Conservation (phyloP, 2,329 filamentous ascomycete species). For the Stachybotrys elegans region DNA sequence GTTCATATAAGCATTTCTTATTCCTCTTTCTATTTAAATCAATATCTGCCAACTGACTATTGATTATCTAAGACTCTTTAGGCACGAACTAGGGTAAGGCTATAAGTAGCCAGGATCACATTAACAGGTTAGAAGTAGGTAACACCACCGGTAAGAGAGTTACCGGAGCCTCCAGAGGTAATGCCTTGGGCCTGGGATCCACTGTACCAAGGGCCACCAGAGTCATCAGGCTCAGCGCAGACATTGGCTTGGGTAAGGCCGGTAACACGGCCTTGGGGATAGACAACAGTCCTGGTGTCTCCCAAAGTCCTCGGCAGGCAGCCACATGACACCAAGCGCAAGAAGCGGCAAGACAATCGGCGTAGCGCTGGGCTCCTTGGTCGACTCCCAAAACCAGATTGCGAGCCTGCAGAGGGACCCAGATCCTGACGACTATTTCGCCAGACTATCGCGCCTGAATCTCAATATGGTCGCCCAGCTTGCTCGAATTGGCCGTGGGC, state of each 20-base stretch:
- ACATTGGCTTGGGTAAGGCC: slow-evolving; percentile 34
- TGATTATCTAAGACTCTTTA: neutral
- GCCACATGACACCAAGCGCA: too few species aligned
- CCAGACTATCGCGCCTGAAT: too few species aligned
- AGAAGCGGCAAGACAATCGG: too few species aligned
- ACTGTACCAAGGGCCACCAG: slow-evolving; percentile 33
- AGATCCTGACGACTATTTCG: too few species aligned
- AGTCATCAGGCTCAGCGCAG: slow-evolving; percentile 36
- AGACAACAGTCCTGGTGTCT: slow-evolving; percentile 16
- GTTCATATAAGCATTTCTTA: too few species aligned
- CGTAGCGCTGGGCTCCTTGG: too few species aligned
- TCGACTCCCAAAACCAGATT: too few species aligned
- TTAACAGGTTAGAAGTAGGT: slow-evolving; percentile 38
- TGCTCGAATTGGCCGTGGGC: too few species aligned
- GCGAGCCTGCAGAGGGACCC: too few species aligned
- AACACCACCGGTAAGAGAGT: slow-evolving; percentile 28
- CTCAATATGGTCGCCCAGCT: too few species aligned
- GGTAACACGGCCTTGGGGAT: slow-evolving; percentile 31
- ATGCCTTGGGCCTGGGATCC: slow-evolving; percentile 36
- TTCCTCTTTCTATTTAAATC: too few species aligned
- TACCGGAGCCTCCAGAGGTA: slow-evolving; percentile 33
- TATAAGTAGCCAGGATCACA: slow-evolving; percentile 32
- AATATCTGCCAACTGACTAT: neutral
- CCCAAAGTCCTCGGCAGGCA: too few species aligned
- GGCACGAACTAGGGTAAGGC: neutral